Base-by-base conservation (phyloP, 805 yeast species). In the Suhomyces vadensis region DNA sequence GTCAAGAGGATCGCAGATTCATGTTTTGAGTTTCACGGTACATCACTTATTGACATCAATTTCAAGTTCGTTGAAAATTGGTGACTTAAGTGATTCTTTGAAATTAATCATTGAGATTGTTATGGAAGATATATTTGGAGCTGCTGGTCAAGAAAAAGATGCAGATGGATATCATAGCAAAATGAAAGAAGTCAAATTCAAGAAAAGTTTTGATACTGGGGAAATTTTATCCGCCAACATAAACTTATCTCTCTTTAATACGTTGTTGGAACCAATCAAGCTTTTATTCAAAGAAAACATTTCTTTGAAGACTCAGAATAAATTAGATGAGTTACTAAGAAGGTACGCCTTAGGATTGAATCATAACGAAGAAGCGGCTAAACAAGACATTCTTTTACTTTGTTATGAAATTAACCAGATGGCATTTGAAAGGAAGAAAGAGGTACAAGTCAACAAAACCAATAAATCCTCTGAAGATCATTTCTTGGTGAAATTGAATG, bases 51-150 rank as follows among this genome's bases (percentile, higher is more conserved):
- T 94, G 42, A 77, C 78, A 1, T 74, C 79, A 6, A 65, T 87
- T 51, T 61, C 68, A 5, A 71, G 64, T 4, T 48, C 52, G 4
- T 63, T 87, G 35, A 46, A 57, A 0, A 85, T 79, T 51, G 95
- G 96, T 6, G 95, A 87, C 47, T 67, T 92, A 35, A 94, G 90
- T 61, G 83, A 79, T 10, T 73, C 81, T 8, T 78, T 84, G 3
- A 67, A 68, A 2, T 54, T 84, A 43, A 66, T 91, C 9, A 82
- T 84, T 52, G 82, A 79, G 17, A 71, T 89, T 11, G 74, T 91
- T 17, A 92, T 92, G 96, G 96, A 90, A 57, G 97, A 92, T 57
- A 77, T 82, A 3, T 91, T 94, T 63, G 99, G 99, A 19, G 78
- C 84, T 7, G 87, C 96, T 3, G 95, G 96, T 26, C 85, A 85